Conservation (phyloP, 441 rosid species). For the Pelargonium citronellum region DNA sequence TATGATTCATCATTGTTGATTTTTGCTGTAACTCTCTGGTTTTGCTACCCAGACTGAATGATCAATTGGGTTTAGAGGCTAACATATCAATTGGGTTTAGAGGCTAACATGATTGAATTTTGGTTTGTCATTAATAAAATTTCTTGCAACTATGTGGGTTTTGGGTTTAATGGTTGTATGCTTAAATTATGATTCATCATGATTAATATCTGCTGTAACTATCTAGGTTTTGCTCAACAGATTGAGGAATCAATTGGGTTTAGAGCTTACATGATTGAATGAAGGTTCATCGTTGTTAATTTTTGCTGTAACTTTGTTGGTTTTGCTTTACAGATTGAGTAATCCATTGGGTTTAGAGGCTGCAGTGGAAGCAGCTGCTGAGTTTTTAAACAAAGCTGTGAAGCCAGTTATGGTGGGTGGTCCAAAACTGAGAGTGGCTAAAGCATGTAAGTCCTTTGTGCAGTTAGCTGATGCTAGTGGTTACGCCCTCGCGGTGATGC, state of each 20-base stretch:
- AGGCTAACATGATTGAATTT: too few species aligned
- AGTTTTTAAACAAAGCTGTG: slow-evolving; percentile 77
- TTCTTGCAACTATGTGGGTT: too few species aligned
- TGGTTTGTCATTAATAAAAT: too few species aligned
- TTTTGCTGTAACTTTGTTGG: neutral
- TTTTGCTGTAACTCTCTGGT: too few species aligned
- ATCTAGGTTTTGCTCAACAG: too few species aligned
- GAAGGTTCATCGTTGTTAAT: neutral
- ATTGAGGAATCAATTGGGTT: too few species aligned
- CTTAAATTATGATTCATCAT: neutral
- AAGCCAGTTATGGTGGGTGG: slow-evolving; percentile 83
- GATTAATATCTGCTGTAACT: too few species aligned
- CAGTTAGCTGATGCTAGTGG: slow-evolving; percentile 77
- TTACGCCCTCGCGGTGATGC: slow-evolving; percentile 66
- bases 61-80: too few species aligned
- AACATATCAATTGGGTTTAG: too few species aligned
- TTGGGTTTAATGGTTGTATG: too few species aligned
- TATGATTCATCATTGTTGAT: too few species aligned
- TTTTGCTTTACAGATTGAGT: slow-evolving; percentile 41
- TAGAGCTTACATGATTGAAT: neutral
- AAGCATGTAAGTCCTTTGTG: slow-evolving; percentile 52
- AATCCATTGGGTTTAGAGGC: slow-evolving; percentile 61
- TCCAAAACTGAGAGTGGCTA: slow-evolving; percentile 65
- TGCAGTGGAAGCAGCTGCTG: slow-evolving; percentile 72
- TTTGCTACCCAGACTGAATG: too few species aligned